A percentile compares a stretch with the other conserved stretches of the same genome.
phyloP scores from a whole-genome alignment of 2,329 filamentous ascomycete genomes.

The Fusarium sp. region DNA sequence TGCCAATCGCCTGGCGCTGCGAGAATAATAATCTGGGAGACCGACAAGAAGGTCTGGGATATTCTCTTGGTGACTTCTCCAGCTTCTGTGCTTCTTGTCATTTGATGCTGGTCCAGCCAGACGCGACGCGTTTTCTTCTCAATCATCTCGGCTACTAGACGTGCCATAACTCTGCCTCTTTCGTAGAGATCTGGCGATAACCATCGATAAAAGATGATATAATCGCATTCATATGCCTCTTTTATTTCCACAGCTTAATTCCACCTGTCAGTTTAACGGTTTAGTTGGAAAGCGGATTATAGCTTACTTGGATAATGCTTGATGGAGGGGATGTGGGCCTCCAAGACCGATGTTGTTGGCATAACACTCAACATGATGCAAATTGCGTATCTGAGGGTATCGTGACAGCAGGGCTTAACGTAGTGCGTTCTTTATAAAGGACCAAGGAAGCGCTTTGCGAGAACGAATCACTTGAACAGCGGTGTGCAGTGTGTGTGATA shows the following conservation, averaged over 20 bases:
- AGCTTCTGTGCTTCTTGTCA: neutral
- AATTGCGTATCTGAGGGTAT: rapidly evolving
- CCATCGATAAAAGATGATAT: conserved; percentile 26
- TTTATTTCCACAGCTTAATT: neutral
- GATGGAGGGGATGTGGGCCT: neutral
- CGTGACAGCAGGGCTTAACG: rapidly evolving
- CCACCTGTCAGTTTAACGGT: rapidly evolving
- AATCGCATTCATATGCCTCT: neutral
- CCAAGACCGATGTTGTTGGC: neutral
- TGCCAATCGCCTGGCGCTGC: conserved; percentile 10
- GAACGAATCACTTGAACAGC: neutral
- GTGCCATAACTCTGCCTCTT: conserved; percentile 23
- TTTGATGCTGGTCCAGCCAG: conserved; percentile 28
- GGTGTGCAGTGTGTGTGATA: neutral
- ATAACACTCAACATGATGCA: neutral
- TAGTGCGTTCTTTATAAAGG: too few species aligned
- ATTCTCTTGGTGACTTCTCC: conserved; percentile 8
- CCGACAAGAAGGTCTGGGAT: neutral
- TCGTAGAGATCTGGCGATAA: conserved; percentile 13
- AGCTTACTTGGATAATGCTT: neutral
- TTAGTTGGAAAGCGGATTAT: rapidly evolving
- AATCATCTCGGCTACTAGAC: conserved; percentile 11
- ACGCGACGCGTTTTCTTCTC: conserved; percentile 11
- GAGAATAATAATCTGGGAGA: conserved; percentile 12
- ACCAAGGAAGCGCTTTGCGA: neutral